Evolutionary conservation across 129 eudicot species (phyloP), one percentile per base, ranked within the genome.

Genomic region (Artemisia tridentata): DNA sequence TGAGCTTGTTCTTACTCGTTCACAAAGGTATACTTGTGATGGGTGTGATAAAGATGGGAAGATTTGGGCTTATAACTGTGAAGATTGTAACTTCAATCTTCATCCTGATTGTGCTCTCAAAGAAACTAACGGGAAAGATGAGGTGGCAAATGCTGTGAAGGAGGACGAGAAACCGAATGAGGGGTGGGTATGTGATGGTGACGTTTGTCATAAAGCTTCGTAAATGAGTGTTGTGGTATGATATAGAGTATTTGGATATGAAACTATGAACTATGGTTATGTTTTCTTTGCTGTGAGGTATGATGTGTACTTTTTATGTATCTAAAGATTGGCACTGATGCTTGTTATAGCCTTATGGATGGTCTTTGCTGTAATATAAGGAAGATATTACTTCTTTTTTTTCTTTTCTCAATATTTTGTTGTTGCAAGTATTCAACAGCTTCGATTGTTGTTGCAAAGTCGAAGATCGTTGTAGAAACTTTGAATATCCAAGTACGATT

Each of bases 121-220:
- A 31, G 79, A 79, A 50, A 67, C 67, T 5, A 78, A 72, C 12
- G 84, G 47, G 38, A 58, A 14, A 13, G 79, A 71, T n/a, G 77
- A 74, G 82, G 65, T 17, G n/a, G 3, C 12, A 15, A 20, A 63
- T 23, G 82, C 51, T 64, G 41, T 27, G 66, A 54, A 77, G 57
- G 78, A 60, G 14, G 69, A 61, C 5, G 77, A 58, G 62, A 57
- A 82, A 3, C 27, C 62, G 9, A 63, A 76, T 60, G 90, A 84
- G 5, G 97, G 90, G 7, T 88, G 85, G 88, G 72, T 84, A 9
- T 91, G 98, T 74, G 93, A 91, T 69, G 96, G 95, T 13, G 95
- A 86, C 0, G 88, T 84, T 67, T 91, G 98, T 63, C 38, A 47
- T 52, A 89, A 79, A 66, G 88, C 81, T 77, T 14, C 66, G 21